Conservation (phyloP, 2,329 filamentous ascomycete species). For the Calonectria hongkongensis region DNA sequence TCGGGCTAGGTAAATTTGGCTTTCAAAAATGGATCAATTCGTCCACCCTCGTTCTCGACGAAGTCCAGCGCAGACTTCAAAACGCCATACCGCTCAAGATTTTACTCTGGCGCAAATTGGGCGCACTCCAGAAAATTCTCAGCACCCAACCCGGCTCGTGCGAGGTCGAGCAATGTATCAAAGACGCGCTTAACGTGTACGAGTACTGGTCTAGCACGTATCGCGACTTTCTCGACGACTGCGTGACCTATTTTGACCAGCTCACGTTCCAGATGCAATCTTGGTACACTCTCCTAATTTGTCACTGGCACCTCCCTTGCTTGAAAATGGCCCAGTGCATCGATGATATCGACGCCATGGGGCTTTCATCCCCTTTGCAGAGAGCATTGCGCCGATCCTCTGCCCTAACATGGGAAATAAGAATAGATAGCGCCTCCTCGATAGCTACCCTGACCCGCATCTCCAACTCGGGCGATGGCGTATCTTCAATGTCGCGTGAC, state of each 20-base stretch:
- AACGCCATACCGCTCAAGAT: neutral
- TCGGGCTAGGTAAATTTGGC: neutral
- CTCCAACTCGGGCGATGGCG: neutral
- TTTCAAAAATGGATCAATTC: neutral
- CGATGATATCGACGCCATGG: neutral
- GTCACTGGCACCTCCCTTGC: slow-evolving; percentile 14
- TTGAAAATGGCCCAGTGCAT: slow-evolving; percentile 2
- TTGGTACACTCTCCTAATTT: neutral
- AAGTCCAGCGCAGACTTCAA: neutral
- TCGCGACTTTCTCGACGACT: neutral
- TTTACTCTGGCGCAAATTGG: neutral
- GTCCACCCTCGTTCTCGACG: neutral
- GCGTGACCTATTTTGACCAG: neutral
- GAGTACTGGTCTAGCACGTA: neutral
- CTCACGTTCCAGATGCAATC: slow-evolving; percentile 12
- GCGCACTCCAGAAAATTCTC: neutral
- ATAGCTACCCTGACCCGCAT: neutral
- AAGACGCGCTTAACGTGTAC: neutral
- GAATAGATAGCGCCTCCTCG: neutral
- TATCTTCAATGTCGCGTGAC: neutral
- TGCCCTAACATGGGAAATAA: neutral
- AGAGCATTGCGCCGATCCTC: neutral
- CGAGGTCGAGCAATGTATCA: neutral
- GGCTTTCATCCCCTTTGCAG: neutral
- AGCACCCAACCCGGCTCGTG: no score